These are phyloP conservation scores for Cryptomeria japonica DNA, from an alignment of 75 land plant species.

Conservation along the genomic window DNA sequence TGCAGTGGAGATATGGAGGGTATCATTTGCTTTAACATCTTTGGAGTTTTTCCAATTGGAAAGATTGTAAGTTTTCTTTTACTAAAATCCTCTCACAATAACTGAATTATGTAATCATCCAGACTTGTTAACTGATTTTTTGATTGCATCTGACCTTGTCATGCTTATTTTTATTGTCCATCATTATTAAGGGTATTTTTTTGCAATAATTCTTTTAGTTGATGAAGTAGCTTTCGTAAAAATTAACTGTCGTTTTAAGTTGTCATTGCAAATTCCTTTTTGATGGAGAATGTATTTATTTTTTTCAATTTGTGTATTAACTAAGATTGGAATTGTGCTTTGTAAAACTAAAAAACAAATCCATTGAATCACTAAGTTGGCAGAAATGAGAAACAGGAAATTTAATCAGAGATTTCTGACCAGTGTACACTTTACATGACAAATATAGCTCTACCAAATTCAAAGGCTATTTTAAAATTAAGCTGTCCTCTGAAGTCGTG, in stretches of 20 bases:
- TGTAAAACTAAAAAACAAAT: not conserved
- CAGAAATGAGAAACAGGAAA: no score
- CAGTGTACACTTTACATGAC: no score
- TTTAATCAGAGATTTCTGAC: no score
- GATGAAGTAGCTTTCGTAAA: not conserved
- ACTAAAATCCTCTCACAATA: not conserved
- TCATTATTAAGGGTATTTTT: not conserved
- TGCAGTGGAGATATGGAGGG: constrained; percentile 97
- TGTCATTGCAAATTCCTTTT: not conserved
- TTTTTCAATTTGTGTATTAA: not conserved
- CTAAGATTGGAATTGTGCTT: not conserved
- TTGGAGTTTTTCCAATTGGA: constrained; percentile 97
- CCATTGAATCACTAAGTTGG: no score
- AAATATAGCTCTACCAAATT: no score
- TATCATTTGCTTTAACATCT: constrained; percentile 81
- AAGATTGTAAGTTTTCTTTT: constrained; percentile 69
- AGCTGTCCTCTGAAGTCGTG: no score
- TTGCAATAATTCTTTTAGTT: not conserved
- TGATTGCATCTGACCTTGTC: not conserved
- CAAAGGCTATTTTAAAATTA: no score
- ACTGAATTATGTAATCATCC: not conserved
- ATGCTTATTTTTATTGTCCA: not conserved
- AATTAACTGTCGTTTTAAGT: not conserved
- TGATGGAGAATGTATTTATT: not conserved
- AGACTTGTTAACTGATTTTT: not conserved